phyloP scores from a whole-genome alignment of 2,329 filamentous ascomycete species.

The Leptographium wingfieldii region DNA sequence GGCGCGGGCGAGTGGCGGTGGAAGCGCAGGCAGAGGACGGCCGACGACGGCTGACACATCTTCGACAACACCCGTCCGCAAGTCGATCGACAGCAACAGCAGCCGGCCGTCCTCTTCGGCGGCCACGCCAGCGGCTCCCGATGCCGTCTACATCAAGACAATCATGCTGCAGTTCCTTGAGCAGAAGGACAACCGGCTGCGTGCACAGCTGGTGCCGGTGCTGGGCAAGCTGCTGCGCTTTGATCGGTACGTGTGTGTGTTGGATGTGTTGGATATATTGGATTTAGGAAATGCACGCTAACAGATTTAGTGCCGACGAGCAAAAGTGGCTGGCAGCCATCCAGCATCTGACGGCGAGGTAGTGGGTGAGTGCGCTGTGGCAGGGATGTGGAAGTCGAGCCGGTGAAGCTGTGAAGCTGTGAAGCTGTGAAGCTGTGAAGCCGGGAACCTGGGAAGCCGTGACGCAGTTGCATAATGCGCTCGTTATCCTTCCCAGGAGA shows the following conservation, averaged over 20 bases:
- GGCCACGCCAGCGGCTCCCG: constrained; percentile 18
- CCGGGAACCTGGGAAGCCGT: too few species aligned
- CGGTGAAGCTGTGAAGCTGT: too few species aligned
- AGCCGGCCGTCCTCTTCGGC: constrained; percentile 18
- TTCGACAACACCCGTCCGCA: neutral
- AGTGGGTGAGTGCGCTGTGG: neutral
- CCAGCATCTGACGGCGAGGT: constrained; percentile 26
- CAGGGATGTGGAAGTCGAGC: too few species aligned
- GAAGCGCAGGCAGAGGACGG: constrained; percentile 13
- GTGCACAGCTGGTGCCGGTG: constrained; percentile 65
- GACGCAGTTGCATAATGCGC: too few species aligned
- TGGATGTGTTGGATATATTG: too few species aligned
- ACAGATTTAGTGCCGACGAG: constrained; percentile 45
- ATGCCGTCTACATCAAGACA: constrained; percentile 63
- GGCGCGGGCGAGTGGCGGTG: constrained; percentile 51
- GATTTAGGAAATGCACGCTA: neutral
- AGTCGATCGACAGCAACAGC: neutral
- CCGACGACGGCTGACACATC: constrained; percentile 26
- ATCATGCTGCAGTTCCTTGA: constrained; percentile 72
- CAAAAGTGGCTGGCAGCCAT: constrained; percentile 79
- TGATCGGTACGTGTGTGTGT: constrained; percentile 47
- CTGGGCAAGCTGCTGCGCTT: constrained; percentile 65
- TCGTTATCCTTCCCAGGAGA: too few species aligned
- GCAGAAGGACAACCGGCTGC: constrained; percentile 64
- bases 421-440: too few species aligned